Evolutionary conservation across 768 basidiomycete species (phyloP).

Genomic region (Mrakia hoshinonis): DNA sequence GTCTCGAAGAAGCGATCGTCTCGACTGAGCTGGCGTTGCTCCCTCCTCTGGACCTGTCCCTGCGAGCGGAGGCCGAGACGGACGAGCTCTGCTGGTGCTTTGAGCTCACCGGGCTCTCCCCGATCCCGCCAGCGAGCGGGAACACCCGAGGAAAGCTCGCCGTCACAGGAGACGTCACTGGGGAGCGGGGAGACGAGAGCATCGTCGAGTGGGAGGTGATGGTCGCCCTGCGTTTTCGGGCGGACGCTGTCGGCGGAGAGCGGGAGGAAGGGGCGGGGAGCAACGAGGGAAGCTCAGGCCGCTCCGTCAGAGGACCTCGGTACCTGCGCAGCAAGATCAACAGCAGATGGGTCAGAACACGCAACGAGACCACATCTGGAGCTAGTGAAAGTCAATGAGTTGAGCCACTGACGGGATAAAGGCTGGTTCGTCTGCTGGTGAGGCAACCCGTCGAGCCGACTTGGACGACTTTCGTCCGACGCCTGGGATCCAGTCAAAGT

Average conservation of each 20-base stretch:
- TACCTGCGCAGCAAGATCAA: too few species aligned
- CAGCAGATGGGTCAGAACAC: too few species aligned
- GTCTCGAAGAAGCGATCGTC: not conserved
- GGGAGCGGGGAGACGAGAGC: not conserved
- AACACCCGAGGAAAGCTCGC: not conserved
- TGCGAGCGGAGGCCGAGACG: not conserved
- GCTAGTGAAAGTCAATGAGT: too few species aligned
- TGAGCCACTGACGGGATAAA: too few species aligned
- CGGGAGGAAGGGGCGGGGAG: not conserved
- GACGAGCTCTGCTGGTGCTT: not conserved
- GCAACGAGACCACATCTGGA: too few species aligned
- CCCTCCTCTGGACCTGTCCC: not conserved
- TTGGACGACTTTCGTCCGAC: too few species aligned
- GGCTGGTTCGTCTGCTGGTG: too few species aligned
- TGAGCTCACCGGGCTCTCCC: not conserved
- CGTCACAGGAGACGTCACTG: not conserved
- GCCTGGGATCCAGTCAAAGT: too few species aligned
- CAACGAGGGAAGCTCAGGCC: not conserved
- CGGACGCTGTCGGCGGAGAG: not conserved
- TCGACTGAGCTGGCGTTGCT: not conserved
- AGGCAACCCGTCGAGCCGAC: too few species aligned
- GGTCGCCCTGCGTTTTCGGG: too few species aligned
- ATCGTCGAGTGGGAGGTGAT: not conserved
- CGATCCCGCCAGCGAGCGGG: not conserved
- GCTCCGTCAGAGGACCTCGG: too few species aligned